These are phyloP conservation scores for Geosmithia morbida DNA, from an alignment of 2,329 filamentous ascomycete species.

Conservation along the genomic window DNA sequence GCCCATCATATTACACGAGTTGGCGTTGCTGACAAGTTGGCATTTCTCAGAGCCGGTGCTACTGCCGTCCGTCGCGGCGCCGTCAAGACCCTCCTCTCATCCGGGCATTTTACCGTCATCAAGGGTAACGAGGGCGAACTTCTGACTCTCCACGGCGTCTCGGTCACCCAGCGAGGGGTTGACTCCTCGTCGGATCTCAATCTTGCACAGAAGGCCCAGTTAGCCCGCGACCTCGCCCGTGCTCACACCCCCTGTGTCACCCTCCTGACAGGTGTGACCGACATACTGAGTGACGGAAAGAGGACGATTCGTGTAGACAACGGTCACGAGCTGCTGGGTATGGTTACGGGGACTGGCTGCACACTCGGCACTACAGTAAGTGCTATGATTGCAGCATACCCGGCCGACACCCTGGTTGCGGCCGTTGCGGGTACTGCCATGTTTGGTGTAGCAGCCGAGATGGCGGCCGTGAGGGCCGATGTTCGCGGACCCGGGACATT, in stretches of 20 bases:
- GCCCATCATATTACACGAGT: neutral
- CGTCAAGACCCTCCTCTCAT: slow-evolving; percentile 53
- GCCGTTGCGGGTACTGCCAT: slow-evolving; percentile 59
- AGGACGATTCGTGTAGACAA: slow-evolving; percentile 57
- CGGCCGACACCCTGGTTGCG: slow-evolving; percentile 54
- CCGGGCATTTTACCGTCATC: slow-evolving; percentile 72
- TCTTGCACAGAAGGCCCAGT: slow-evolving; percentile 33
- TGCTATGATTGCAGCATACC: slow-evolving; percentile 52
- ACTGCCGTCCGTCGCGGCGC: slow-evolving; percentile 60
- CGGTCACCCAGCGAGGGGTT: slow-evolving; percentile 57
- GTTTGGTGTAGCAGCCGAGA: slow-evolving; percentile 63
- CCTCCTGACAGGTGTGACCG: slow-evolving; percentile 67
- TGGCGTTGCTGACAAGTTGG: neutral
- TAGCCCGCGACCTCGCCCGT: slow-evolving; percentile 53
- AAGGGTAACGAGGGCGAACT: slow-evolving; percentile 94
- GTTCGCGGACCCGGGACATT: slow-evolving; percentile 77
- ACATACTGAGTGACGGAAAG: slow-evolving; percentile 63
- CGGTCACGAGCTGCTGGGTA: slow-evolving; percentile 56
- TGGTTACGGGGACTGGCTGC: slow-evolving; percentile 72
- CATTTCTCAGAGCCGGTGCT: slow-evolving; percentile 50
- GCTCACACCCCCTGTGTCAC: slow-evolving; percentile 58
- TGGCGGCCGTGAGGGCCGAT: slow-evolving; percentile 45
- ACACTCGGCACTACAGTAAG: slow-evolving; percentile 72
- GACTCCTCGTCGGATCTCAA: slow-evolving; percentile 54
- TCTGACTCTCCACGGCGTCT: slow-evolving; percentile 49